Conservation (phyloP, 495 filamentous ascomycete species). For the Umbilicaria muhlenbergii region DNA sequence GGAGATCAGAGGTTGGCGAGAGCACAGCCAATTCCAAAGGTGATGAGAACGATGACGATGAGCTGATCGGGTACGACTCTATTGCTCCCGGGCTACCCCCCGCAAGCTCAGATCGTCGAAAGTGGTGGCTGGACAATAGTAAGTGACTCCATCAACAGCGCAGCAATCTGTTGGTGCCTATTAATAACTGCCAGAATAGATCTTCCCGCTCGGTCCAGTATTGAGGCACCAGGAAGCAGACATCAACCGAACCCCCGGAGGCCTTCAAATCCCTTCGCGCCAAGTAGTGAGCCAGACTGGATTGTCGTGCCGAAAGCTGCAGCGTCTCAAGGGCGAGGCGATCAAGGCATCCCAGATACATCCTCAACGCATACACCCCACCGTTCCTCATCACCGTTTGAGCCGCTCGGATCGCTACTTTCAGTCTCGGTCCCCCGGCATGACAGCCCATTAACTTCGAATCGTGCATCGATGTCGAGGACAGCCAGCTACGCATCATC, state of each 20-base stretch:
- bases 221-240: slow-evolving; percentile 45
- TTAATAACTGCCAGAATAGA: slow-evolving; percentile 24
- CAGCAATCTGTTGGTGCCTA: not conserved
- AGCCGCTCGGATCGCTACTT: too few relatives aligned
- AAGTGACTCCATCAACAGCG: slow-evolving; percentile 7
- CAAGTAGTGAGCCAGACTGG: slow-evolving; percentile 63
- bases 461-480: not conserved
- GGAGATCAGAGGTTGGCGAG: slow-evolving; percentile 40
- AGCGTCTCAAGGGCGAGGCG: slow-evolving; percentile 2
- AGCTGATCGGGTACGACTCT: slow-evolving; percentile 54
- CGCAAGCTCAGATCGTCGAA: slow-evolving; percentile 74
- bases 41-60: slow-evolving; percentile 56
- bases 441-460: too few relatives aligned
- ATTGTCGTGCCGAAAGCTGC: slow-evolving; percentile 30
- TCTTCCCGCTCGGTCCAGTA: slow-evolving; percentile 53
- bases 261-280: slow-evolving; percentile 66
- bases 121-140: slow-evolving; percentile 91
- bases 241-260: slow-evolving; percentile 53
- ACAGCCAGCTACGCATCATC: slow-evolving; percentile 1
- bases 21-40: slow-evolving; percentile 25
- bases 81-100: slow-evolving; percentile 72
- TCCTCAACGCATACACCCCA: too few relatives aligned
- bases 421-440: too few relatives aligned
- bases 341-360: not conserved
- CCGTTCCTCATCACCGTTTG: too few relatives aligned